Conservation (phyloP, 345 rosid genomes). For the Eucalyptus marginata region DNA sequence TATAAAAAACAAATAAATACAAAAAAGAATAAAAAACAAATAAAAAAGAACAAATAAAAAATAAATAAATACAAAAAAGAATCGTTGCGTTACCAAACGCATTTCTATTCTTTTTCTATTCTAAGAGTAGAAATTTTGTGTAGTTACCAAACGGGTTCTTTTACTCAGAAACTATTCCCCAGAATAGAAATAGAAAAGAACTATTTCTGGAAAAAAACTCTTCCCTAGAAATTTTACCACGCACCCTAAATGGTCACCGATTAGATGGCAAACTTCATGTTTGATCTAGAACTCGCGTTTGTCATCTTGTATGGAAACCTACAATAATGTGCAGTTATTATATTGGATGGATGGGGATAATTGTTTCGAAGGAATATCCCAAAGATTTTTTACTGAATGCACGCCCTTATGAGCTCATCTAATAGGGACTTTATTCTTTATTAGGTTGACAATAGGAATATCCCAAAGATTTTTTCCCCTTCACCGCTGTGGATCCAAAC, state of each 20-base stretch:
- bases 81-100: too few relatives aligned
- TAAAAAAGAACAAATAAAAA: too few relatives aligned
- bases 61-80: too few relatives aligned
- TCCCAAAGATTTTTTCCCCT: not conserved
- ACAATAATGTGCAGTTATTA: not conserved
- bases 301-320: not conserved
- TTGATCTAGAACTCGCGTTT: accelerated
- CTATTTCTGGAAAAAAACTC: too few relatives aligned
- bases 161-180: too few relatives aligned
- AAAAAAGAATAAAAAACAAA: too few relatives aligned
- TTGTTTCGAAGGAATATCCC: not conserved
- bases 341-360: not conserved
- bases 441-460: not conserved
- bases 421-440: not conserved
- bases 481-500: accelerated
- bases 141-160: too few relatives aligned
- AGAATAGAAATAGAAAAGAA: too few relatives aligned
- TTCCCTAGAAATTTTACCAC: too few relatives aligned
- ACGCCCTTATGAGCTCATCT: not conserved
- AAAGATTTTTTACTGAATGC: not conserved
- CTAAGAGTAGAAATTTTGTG: too few relatives aligned
- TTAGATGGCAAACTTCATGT: not conserved
- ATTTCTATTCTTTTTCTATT: too few relatives aligned
- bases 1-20: too few relatives aligned
- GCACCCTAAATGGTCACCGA: not conserved